Evolutionary conservation across 1,284 basidiomycete genomes (phyloP).

Genomic region (Coniferiporia sulphurascens): DNA sequence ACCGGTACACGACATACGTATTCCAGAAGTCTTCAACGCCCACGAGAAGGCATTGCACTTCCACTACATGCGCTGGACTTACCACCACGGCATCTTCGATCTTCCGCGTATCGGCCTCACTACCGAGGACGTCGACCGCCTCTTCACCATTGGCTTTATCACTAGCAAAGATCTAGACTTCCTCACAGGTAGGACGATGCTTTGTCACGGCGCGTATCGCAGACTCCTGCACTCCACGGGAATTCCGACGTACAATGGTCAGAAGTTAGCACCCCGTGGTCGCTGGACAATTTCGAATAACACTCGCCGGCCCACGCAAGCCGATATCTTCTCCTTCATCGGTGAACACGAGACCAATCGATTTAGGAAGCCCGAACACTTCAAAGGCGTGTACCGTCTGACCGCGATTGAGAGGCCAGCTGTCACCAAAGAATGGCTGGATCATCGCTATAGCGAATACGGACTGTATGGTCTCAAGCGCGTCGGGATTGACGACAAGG

Average conservation of each 20-base stretch:
- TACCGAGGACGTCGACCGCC: slow-evolving; percentile 3
- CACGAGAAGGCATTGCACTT: background rate
- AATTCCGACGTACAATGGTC: background rate
- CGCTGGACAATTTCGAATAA: background rate
- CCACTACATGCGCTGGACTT: slow-evolving; percentile 2
- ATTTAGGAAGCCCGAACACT: background rate
- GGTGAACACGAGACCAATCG: background rate
- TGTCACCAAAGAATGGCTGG: background rate
- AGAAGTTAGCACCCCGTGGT: background rate
- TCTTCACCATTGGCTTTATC: background rate
- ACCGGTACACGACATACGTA: background rate
- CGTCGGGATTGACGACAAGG: background rate
- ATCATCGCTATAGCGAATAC: background rate
- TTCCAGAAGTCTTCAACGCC: background rate
- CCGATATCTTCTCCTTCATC: background rate
- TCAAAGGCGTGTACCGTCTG: background rate
- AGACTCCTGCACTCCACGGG: background rate
- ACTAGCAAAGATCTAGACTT: background rate
- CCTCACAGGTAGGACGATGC: background rate
- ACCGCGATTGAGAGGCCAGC: background rate
- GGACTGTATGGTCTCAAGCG: background rate
- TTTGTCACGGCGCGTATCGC: background rate
- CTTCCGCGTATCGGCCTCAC: background rate
- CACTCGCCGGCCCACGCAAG: background rate
- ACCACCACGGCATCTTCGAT: slow-evolving; percentile 3